phyloP scores from a whole-genome alignment of 2,329 filamentous ascomycete species.

The Epicoccum sorghinum region DNA sequence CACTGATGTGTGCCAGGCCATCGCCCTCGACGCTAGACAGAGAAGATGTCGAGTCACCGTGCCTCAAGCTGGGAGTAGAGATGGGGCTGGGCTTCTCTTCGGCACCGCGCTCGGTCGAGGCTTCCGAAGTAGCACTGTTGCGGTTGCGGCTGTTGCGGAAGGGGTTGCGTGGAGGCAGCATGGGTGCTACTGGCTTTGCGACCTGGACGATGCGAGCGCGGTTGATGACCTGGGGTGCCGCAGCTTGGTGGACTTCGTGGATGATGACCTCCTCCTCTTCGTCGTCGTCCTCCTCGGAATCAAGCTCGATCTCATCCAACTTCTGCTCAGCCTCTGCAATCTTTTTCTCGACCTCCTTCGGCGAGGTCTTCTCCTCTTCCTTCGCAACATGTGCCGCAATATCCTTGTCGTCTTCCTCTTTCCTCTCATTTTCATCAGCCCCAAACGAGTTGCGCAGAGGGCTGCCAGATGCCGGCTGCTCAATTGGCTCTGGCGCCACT shows the following conservation, averaged over 20 bases:
- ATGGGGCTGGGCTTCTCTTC: constrained; percentile 38
- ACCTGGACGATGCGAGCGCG: constrained; percentile 85
- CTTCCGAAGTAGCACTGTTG: constrained; percentile 42
- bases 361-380: not conserved
- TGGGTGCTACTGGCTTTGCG: constrained; percentile 77
- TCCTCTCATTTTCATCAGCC: constrained; percentile 51
- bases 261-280: constrained; percentile 63
- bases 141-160: constrained; percentile 55
- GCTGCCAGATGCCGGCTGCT: constrained; percentile 16
- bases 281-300: constrained; percentile 53
- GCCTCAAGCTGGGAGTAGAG: constrained; percentile 44
- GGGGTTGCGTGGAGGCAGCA: constrained; percentile 78
- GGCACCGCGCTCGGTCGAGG: constrained; percentile 34
- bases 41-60: constrained; percentile 42
- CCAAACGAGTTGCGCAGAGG: constrained; percentile 26
- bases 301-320: constrained; percentile 52
- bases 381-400: not conserved
- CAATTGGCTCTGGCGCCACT: not conserved
- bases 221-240: constrained; percentile 70
- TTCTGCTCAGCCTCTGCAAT: constrained; percentile 46
- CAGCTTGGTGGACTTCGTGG: constrained; percentile 69
- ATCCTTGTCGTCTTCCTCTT: constrained; percentile 47
- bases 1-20: constrained; percentile 37
- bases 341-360: not conserved
- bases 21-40: constrained; percentile 42